These are phyloP conservation scores for Fagus sylvatica DNA, from an alignment of 306 rosid genomes.

Conservation along the genomic window DNA sequence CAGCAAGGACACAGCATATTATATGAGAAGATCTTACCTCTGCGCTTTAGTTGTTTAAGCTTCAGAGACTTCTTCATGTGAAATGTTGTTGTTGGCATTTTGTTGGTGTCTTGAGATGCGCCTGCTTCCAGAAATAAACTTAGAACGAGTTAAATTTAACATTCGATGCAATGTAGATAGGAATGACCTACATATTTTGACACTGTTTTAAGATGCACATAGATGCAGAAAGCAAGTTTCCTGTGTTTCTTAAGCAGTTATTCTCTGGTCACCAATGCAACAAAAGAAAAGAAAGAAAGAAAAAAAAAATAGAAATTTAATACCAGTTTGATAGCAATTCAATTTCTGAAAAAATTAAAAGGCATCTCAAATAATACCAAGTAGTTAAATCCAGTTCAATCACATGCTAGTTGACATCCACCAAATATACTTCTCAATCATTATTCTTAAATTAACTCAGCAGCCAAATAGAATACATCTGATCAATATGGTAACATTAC, in stretches of 20 bases:
- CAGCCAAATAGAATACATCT: not conserved
- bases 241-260: not conserved
- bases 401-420: not conserved
- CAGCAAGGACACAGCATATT: not conserved
- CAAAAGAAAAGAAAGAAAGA: not conserved
- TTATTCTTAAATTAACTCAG: too few relatives aligned
- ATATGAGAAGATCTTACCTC: conserved; percentile 35
- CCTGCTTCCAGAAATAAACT: conserved; percentile 30
- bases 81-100: conserved; percentile 36
- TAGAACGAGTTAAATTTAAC: conserved; percentile 1
- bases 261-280: not conserved
- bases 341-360: not conserved
- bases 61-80: conserved; percentile 58
- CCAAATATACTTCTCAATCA: not conserved
- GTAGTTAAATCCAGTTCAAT: not conserved
- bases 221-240: not conserved
- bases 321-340: not conserved
- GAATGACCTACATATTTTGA: not conserved
- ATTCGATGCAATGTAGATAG: not conserved
- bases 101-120: conserved; percentile 26
- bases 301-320: not conserved
- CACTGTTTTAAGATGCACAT: not conserved
- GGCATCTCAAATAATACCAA: not conserved
- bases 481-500: too few relatives aligned
- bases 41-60: conserved; percentile 52